Evolutionary conservation across 2,329 filamentous ascomycete species (phyloP), one percentile per base, ranked within the genome.

Genomic region (Alternaria viburni): DNA sequence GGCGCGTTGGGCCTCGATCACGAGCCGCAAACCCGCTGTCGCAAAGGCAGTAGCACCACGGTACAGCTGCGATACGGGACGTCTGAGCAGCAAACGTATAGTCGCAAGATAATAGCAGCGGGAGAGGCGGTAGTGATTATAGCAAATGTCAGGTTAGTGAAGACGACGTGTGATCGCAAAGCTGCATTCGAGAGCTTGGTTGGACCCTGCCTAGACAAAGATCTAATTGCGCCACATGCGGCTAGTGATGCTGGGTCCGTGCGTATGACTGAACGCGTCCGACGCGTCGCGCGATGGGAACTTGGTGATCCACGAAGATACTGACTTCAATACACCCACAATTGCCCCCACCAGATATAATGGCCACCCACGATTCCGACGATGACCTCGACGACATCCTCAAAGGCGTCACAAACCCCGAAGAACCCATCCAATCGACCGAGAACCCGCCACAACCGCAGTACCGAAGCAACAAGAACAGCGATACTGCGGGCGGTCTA

Each of bases 321-420:
- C 25, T 26, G n/a, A 30, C 26, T 7, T 2, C 13, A 15, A 3
- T 23, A 17, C 25, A 45, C 19, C 52, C 23, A 45, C 28, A 9
- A 36, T 8, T 12, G 17, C 25, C 41, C 13, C 19, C 9, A 44
- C 12, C 12, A 28, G 28, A 25, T 13, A 57, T n/a, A 9, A 78
- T 78, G 76, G 69, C 74, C 54, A 56, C 72, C 58, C 66, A 66
- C 50, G 75, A 64, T 61, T 69, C 71, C 54, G 79, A 81, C 4
- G 83, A 86, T 57, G 85, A 87, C 23, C 81, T 89, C 26, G 88
- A 91, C 65, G 89, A 90, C 54, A 84, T 97, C 10, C 90, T 96
- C 70, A 88, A 94, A 72, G 95, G 95, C 75, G 90, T 93, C 70
- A 83, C 89, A 21, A 68, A 82, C 84, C 62, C 84, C 85, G 82